Conservation (phyloP, 179 eudicot genomes). For the Drosera spatulata region DNA sequence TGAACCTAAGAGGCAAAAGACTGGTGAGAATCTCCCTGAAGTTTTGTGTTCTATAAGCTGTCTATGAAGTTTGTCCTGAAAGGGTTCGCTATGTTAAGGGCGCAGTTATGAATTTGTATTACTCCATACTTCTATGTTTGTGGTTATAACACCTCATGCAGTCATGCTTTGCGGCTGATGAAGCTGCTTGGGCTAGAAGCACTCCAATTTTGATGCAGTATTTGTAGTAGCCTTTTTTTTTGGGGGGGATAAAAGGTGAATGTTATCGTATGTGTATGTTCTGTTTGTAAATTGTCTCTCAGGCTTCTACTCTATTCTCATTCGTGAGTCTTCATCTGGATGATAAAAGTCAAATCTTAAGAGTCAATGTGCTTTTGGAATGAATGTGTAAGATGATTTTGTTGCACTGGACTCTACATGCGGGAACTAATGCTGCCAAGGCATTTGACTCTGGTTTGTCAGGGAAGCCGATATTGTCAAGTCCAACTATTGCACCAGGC, state of each 20-base stretch:
- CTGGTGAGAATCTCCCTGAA: conserved; percentile 28
- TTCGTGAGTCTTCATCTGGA: not conserved
- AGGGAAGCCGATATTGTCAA: conserved; percentile 15
- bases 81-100: not conserved
- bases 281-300: too few relatives aligned
- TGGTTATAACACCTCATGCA: too few relatives aligned
- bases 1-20: conserved; percentile 51
- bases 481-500: conserved; percentile 21
- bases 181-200: too few relatives aligned
- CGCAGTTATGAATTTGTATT: too few relatives aligned
- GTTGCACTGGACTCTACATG: conserved; percentile 8
- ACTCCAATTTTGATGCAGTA: too few relatives aligned
- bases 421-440: conserved; percentile 25
- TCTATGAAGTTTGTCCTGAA: not conserved
- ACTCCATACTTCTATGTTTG: too few relatives aligned
- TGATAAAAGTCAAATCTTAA: not conserved
- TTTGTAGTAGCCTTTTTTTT: too few relatives aligned
- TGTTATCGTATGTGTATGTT: too few relatives aligned
- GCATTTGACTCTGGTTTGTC: conserved; percentile 12
- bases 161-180: too few relatives aligned
- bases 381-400: not conserved
- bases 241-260: too few relatives aligned
- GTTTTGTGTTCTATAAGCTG: not conserved
- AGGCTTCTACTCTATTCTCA: not conserved
- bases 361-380: not conserved